Percentiles rank a stretch among this genome's conserved stretches.
Evolutionary conservation across 306 rosid genomes (phyloP).

Genomic region (Crataegus laevigata): DNA sequence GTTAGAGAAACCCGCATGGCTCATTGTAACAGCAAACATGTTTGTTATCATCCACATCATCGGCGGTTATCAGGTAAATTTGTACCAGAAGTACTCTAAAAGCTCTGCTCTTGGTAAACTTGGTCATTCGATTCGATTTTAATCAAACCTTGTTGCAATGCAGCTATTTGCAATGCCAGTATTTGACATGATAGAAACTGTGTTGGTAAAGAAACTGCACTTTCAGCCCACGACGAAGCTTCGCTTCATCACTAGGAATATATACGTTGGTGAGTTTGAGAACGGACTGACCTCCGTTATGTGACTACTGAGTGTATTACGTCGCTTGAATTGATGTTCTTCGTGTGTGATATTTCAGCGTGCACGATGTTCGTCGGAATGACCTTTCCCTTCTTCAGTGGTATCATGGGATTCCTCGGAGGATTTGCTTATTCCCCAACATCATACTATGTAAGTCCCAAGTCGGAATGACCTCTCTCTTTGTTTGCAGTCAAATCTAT

Average conservation of each 20-base stretch:
- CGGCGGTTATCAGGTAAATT: constrained; percentile 54
- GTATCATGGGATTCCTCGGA: constrained; percentile 62
- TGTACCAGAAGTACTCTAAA: no score
- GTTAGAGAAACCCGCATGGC: constrained; percentile 59
- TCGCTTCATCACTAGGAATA: constrained; percentile 38
- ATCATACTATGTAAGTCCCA: constrained; percentile 50
- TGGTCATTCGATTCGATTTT: background rate
- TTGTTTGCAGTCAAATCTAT: background rate
- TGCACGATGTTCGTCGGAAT: constrained; percentile 65
- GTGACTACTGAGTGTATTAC: no score
- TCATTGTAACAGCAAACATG: constrained; percentile 55
- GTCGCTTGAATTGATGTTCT: no score
- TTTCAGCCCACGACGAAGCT: constrained; percentile 43
- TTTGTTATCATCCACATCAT: constrained; percentile 71
- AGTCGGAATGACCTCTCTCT: background rate
- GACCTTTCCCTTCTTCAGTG: constrained; percentile 64
- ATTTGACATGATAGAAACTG: constrained; percentile 72
- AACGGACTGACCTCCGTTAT: no score
- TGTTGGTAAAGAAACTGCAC: constrained; percentile 41
- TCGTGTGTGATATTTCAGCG: constrained; percentile 29
- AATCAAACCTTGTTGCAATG: background rate
- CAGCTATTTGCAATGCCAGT: constrained; percentile 84
- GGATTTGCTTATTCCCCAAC: constrained; percentile 81
- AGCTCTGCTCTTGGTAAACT: background rate
- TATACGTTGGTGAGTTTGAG: constrained; percentile 53